Evolutionary conservation across 129 eudicot genomes (phyloP).

Genomic region (Gnaphalium uliginosum): DNA sequence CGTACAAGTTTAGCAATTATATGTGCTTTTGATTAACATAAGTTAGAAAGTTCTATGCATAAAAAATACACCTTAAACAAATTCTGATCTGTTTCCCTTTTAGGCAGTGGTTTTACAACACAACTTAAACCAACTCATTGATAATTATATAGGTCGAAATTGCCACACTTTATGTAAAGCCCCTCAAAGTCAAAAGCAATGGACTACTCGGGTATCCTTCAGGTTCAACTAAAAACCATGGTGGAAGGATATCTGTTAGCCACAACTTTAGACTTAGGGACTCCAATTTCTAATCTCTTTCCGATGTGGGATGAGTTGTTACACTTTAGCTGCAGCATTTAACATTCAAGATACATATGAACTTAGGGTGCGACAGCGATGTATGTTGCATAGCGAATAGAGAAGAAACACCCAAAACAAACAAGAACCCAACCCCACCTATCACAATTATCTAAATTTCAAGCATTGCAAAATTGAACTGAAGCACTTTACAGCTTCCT

Average conservation of each 20-base stretch:
- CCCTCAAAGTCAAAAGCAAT: too few species aligned
- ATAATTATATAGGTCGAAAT: neutral
- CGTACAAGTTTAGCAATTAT: too few species aligned
- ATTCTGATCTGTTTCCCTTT: neutral
- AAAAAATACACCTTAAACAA: neutral
- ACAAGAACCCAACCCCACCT: neutral
- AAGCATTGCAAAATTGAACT: neutral
- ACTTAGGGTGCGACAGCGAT: neutral
- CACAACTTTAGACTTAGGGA: too few species aligned
- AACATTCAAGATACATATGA: neutral
- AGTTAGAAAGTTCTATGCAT: neutral
- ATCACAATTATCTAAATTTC: neutral
- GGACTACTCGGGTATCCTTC: too few species aligned
- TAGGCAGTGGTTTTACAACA: neutral
- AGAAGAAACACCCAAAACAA: conserved; percentile 1
- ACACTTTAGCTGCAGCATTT: neutral
- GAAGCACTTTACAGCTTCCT: neutral
- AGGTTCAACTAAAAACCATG: too few species aligned
- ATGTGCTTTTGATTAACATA: too few species aligned
- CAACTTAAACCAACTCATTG: neutral
- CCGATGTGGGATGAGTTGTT: too few species aligned
- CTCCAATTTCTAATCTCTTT: too few species aligned
- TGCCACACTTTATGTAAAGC: too few species aligned
- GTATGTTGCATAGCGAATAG: neutral
- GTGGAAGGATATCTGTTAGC: too few species aligned